Conservation (phyloP, 164 flowering plant genomes). For the Berberis thunbergii region DNA sequence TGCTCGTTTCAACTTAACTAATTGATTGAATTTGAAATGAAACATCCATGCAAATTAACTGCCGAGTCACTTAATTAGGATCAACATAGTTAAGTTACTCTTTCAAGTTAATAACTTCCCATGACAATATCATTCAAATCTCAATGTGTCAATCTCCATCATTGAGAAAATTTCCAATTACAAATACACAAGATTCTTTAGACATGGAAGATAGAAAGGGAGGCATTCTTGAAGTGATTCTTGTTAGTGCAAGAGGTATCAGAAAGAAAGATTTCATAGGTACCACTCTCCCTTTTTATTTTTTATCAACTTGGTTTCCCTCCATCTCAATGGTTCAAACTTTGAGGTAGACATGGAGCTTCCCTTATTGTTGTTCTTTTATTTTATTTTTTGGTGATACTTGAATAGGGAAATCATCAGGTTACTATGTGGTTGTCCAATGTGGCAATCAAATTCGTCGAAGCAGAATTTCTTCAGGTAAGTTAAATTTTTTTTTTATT, state of each 20-base stretch:
- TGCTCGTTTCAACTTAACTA: no score
- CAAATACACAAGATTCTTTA: neutral
- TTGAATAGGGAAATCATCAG: conserved; percentile 35
- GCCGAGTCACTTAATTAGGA: no score
- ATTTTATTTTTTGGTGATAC: neutral
- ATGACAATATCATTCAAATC: no score
- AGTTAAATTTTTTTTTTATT: no score
- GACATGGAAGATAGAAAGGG: conserved; percentile 12
- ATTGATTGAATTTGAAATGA: no score
- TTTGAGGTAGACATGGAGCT: no score
- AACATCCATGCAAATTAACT: no score
- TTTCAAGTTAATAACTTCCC: no score
- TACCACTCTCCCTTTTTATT: conserved; percentile 15
- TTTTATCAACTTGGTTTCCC: neutral
- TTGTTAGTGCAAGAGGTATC: conserved; percentile 67
- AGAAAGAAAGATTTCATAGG: conserved; percentile 45
- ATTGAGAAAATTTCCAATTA: neutral
- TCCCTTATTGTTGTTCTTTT: neutral
- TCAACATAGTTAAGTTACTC: no score
- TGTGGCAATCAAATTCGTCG: conserved; percentile 41
- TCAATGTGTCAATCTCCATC: no score
- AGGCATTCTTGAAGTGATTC: conserved; percentile 69
- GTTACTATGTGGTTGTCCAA: conserved; percentile 41
- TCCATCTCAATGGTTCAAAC: no score
- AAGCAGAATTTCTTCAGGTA: conserved; percentile 58